Evolutionary conservation across 2,329 filamentous ascomycete species (phyloP).

Genomic region (Tolypocladium album): DNA sequence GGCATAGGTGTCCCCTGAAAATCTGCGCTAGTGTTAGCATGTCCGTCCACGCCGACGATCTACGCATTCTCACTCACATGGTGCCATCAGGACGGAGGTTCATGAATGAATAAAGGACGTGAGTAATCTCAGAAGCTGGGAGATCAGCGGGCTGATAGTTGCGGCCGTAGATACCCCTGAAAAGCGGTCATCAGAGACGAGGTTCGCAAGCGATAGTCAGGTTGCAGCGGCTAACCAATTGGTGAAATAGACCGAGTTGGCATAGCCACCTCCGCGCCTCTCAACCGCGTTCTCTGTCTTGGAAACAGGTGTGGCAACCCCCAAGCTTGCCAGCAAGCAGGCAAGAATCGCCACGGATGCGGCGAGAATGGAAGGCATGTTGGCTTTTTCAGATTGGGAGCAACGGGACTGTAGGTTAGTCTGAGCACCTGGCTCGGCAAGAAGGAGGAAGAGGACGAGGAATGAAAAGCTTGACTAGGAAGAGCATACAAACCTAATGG

Average conservation of each 20-base stretch:
- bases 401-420: background rate
- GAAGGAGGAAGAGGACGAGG: background rate
- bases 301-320: constrained; percentile 10
- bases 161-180: constrained; percentile 62
- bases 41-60: background rate
- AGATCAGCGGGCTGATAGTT: constrained; percentile 64
- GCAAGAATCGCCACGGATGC: constrained; percentile 15
- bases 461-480: too few species aligned
- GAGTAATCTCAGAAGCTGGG: constrained; percentile 58
- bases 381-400: background rate
- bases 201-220: background rate
- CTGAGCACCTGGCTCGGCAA: background rate
- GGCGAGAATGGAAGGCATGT: constrained; percentile 15
- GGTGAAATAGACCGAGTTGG: constrained; percentile 34
- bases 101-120: constrained; percentile 73
- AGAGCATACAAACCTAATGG: background rate
- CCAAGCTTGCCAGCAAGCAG: constrained; percentile 12
- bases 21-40: constrained; percentile 22
- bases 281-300: constrained; percentile 3
- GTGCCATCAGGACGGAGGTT: constrained; percentile 63
- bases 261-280: constrained; percentile 11
- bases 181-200: background rate
- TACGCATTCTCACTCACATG: constrained; percentile 37
- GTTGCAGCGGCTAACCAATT: constrained; percentile 30
- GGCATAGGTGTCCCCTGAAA: constrained; percentile 57